A percentile compares a stretch with the other conserved stretches of the same genome.
phyloP scores from a whole-genome alignment of 1,284 basidiomycete genomes.

The Athelia sp. region DNA sequence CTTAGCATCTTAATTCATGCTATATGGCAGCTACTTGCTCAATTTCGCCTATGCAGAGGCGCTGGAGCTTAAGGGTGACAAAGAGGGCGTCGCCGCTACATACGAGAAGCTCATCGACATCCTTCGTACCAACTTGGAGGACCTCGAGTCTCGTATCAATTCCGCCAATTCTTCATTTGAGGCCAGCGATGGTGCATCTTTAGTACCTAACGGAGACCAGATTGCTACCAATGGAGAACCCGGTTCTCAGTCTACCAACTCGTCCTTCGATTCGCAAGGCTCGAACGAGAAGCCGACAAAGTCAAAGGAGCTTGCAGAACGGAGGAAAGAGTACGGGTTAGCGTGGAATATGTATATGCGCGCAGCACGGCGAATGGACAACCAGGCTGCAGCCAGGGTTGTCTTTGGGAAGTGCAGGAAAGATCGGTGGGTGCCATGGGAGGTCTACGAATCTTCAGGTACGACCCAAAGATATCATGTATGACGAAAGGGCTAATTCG shows the following conservation, averaged over 20 bases:
- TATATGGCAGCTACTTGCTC: constrained; percentile 69
- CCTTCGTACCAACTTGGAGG: constrained; percentile 72
- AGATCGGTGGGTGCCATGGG: constrained; percentile 86
- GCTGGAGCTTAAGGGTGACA: constrained; percentile 51
- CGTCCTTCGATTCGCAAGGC: constrained; percentile 35
- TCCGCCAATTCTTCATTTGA: constrained; percentile 35
- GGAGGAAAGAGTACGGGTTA: constrained; percentile 62
- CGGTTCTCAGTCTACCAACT: constrained; percentile 26
- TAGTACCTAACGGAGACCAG: constrained; percentile 12
- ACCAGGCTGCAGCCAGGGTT: constrained; percentile 67
- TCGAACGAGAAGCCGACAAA: constrained; percentile 43
- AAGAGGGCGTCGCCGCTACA: constrained; percentile 45
- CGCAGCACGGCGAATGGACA: constrained; percentile 83
- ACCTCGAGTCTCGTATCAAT: constrained; percentile 49
- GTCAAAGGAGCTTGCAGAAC: constrained; percentile 51
- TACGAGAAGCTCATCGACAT: constrained; percentile 71
- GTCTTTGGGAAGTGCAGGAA: constrained; percentile 85
- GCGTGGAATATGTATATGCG: constrained; percentile 91
- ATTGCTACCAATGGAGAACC: constrained; percentile 17
- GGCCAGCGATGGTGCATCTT: constrained; percentile 25
- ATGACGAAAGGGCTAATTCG: neutral
- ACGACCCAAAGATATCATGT: constrained; percentile 18
- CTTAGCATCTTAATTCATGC: constrained; percentile 7
- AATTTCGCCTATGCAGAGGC: constrained; percentile 88
- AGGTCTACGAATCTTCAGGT: constrained; percentile 92